Evolutionary conservation across 345 rosid genomes (phyloP).

Genomic region (Citrus trifoliata): DNA sequence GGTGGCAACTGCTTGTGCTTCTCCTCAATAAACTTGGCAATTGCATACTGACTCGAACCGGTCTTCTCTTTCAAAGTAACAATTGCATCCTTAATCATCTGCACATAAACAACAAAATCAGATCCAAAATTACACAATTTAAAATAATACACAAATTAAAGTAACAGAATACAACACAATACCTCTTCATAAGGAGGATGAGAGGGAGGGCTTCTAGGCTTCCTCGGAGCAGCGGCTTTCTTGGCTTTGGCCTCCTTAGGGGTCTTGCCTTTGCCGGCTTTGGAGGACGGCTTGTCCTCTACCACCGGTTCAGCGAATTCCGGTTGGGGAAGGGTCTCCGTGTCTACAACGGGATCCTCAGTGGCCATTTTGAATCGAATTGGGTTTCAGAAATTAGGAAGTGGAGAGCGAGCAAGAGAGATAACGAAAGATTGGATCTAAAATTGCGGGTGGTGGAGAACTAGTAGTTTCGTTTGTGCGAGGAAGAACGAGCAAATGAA

Average conservation of each 20-base stretch:
- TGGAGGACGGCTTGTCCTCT: conserved; percentile 37
- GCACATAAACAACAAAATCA: conserved; percentile 18
- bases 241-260: conserved; percentile 44
- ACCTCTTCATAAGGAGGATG: conserved; percentile 87
- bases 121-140: neutral
- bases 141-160: neutral
- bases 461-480: conserved; percentile 13
- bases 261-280: conserved; percentile 42
- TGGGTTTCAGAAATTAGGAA: neutral
- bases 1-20: conserved; percentile 65
- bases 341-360: conserved; percentile 44
- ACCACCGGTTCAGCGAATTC: conserved; percentile 15
- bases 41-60: conserved; percentile 90
- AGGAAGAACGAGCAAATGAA: conserved; percentile 9
- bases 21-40: conserved; percentile 74
- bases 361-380: conserved; percentile 36
- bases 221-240: conserved; percentile 45
- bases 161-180: neutral
- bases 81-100: conserved; percentile 84
- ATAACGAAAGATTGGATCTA: conserved; percentile 15
- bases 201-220: conserved; percentile 28
- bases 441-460: neutral
- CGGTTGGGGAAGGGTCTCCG: conserved; percentile 23
- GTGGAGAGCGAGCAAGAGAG: neutral
- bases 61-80: conserved; percentile 69